Percentiles rank a stretch among this genome's conserved stretches.
These are phyloP conservation scores for Tricholoma bakamatsutake DNA, from an alignment of 768 basidiomycete genomes.

Conservation along the genomic window DNA sequence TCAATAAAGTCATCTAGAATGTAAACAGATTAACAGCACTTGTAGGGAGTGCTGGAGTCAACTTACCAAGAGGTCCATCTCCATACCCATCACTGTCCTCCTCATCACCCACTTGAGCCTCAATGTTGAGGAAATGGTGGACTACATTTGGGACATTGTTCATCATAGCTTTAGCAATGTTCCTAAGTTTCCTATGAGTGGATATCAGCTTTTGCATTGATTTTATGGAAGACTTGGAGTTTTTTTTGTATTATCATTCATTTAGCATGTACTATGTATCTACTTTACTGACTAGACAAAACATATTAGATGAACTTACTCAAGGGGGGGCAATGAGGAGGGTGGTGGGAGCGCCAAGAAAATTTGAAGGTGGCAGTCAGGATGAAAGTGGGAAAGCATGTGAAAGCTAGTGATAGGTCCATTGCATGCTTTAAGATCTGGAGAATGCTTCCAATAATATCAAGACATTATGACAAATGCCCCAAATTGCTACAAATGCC, in stretches of 20 bases:
- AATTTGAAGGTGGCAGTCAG: not conserved
- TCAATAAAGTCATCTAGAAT: slow-evolving; percentile 4
- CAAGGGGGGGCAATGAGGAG: not conserved
- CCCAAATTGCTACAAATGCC: too few species aligned
- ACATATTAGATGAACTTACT: not conserved
- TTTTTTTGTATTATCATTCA: slow-evolving; percentile 1
- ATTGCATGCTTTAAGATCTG: too few species aligned
- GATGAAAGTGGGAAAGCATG: not conserved
- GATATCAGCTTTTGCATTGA: not conserved
- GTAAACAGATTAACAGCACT: not conserved
- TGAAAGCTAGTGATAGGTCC: not conserved
- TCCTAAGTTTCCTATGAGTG: not conserved
- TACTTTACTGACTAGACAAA: not conserved
- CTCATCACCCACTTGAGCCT: not conserved
- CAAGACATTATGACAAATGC: slow-evolving; percentile 3
- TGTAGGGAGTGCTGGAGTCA: not conserved
- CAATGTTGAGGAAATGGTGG: not conserved
- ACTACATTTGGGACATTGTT: not conserved
- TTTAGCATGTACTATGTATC: not conserved
- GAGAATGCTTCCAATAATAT: too few species aligned
- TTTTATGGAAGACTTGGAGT: not conserved
- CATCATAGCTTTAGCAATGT: not conserved
- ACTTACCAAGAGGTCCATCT: not conserved
- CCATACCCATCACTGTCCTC: not conserved
- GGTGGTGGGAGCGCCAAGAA: not conserved